Conservation (phyloP, 495 filamentous ascomycete species). For the Podospora australis region DNA sequence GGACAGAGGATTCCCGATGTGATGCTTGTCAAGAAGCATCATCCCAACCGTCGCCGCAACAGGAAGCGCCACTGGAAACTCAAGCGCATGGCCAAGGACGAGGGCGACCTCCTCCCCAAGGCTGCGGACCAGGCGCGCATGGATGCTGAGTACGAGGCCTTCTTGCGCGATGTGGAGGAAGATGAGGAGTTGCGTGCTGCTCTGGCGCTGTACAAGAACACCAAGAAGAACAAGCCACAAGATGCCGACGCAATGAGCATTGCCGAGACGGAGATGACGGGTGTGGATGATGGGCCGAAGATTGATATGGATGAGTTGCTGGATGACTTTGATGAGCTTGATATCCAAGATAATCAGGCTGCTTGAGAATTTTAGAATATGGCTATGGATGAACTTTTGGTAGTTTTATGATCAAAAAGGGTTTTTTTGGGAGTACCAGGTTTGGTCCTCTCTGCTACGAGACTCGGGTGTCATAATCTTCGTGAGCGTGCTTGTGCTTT, state of each 20-base stretch:
- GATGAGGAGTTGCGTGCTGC: slow-evolving; percentile 81
- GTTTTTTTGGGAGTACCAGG: no score
- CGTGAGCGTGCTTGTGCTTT: no score
- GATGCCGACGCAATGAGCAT: slow-evolving; percentile 49
- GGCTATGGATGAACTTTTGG: slow-evolving; percentile 2
- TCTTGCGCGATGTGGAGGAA: slow-evolving; percentile 93
- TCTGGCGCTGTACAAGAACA: slow-evolving; percentile 75
- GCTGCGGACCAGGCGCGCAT: slow-evolving; percentile 76
- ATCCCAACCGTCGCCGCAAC: slow-evolving; percentile 74
- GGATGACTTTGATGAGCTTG: slow-evolving; percentile 82
- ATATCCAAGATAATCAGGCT: slow-evolving; percentile 54
- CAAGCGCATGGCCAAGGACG: slow-evolving; percentile 85
- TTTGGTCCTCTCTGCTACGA: no score
- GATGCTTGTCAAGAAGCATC: slow-evolving; percentile 92
- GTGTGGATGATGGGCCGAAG: slow-evolving; percentile 65
- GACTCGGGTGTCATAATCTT: no score
- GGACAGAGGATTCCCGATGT: slow-evolving; percentile 80
- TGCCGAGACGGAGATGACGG: slow-evolving; percentile 61
- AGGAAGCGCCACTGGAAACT: slow-evolving; percentile 85
- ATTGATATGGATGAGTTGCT: slow-evolving; percentile 79
- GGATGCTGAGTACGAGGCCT: slow-evolving; percentile 92
- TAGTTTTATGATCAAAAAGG: not conserved
- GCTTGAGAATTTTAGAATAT: no score
- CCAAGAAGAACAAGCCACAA: slow-evolving; percentile 30
- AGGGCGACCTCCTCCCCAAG: slow-evolving; percentile 70